Percentiles rank a stretch among this genome's conserved stretches.
These are phyloP conservation scores for Fusarium dlaminii DNA, from an alignment of 2,329 filamentous ascomycete species.

Conservation along the genomic window DNA sequence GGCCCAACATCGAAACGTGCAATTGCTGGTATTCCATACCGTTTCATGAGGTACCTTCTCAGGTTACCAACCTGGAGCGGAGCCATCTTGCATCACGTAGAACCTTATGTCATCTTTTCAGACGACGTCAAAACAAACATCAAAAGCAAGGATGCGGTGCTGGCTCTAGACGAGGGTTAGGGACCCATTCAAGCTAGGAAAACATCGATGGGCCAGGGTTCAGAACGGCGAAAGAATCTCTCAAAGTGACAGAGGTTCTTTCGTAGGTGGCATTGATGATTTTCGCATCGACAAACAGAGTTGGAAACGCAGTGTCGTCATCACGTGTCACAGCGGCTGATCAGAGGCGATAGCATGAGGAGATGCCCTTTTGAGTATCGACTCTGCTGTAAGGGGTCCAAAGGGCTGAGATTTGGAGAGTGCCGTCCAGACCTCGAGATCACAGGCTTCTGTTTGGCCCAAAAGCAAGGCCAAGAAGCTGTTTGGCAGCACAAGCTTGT, in stretches of 20 bases:
- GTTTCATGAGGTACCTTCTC: background rate
- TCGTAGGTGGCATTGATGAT: slow-evolving; percentile 25
- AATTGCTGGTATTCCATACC: background rate
- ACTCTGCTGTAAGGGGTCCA: slow-evolving; percentile 14
- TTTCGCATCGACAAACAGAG: slow-evolving; percentile 24
- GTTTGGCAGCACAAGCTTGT: background rate
- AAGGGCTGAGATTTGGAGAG: slow-evolving; percentile 18
- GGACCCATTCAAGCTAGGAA: background rate
- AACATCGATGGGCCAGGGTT: background rate
- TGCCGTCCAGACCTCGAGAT: slow-evolving; percentile 10
- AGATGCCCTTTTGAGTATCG: slow-evolving; percentile 5
- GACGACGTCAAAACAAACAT: slow-evolving; percentile 37
- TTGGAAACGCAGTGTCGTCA: slow-evolving; percentile 30
- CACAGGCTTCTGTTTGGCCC: slow-evolving; percentile 29
- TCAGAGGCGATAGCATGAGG: slow-evolving; percentile 15
- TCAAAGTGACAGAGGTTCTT: slow-evolving; percentile 4
- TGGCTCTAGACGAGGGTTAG: background rate
- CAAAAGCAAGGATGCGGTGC: slow-evolving; percentile 10
- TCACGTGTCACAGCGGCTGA: slow-evolving; percentile 36
- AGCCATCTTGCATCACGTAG: background rate
- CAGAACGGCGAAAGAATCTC: slow-evolving; percentile 10
- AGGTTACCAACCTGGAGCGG: background rate
- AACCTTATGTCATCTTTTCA: slow-evolving; percentile 23
- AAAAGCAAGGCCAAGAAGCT: slow-evolving; percentile 7
- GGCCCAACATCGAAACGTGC: background rate